Evolutionary conservation across 2,329 filamentous ascomycete genomes (phyloP), one percentile per base, ranked within the genome.

Genomic region (Emmonsiellopsis sp.): DNA sequence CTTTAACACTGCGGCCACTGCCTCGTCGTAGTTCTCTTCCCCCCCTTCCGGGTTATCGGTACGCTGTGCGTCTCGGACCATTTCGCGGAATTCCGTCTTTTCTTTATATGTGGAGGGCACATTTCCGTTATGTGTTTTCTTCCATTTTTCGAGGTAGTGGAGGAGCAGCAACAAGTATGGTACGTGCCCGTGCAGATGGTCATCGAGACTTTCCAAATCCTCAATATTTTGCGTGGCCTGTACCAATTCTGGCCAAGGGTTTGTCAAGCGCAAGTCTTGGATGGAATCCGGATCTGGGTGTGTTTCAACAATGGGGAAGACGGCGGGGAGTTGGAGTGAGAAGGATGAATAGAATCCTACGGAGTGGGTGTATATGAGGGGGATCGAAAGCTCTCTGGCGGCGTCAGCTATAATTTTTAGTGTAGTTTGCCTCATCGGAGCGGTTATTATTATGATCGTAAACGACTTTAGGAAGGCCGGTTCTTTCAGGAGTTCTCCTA

Each of bases 11-110:
- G 91, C 89, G 11, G 83, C 84, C 45, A 85, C 83, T 3, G 93
- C 94, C 70, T 98, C 93, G 56, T 96, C 89, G 64, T 90, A 98
- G 68, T 98, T 98, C 73, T 98, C 93, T 66, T 98, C 93, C 53
- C 87, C 88, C 45, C 90, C 91, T 67, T 95, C 90, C 0, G 88
- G 69, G 54, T 83, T 94, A 60, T 85, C 74, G 49, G 75, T 87
- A 61, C 90, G 82, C 61, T 86, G 81, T 2, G 80, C 82, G 5
- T 77, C 75, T 9, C 82, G 76, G 1, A 98, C 82, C 10, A 85
- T 71, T 32, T 84, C 80, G 53, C 87, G 80, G 67, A 98, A 97
- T 11, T 84, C 84, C 6, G 78, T 84, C 74, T 98, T 98, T 58
- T 97, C 89, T 57, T 85, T 83, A 71, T 94, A 96, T 2, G 77